Conservation (phyloP, 495 filamentous ascomycete species). For the Thermothielavioides terrestris region DNA sequence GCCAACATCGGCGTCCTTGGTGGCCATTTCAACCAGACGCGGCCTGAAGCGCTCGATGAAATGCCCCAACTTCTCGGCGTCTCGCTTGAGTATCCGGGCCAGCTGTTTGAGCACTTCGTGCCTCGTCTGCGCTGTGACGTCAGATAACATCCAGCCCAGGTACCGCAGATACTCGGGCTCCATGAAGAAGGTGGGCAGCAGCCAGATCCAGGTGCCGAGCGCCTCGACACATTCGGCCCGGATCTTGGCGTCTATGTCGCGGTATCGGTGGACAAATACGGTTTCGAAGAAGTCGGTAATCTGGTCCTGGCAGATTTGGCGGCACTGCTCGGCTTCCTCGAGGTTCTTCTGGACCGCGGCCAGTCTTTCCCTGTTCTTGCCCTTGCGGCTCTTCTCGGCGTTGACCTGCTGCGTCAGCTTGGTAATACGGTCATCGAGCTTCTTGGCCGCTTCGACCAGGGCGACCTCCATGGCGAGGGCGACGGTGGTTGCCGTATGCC, state of each 20-base stretch:
- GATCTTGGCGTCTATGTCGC: slow-evolving; percentile 83
- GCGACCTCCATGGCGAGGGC: slow-evolving; percentile 64
- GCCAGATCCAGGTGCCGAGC: slow-evolving; percentile 77
- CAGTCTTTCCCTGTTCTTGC: slow-evolving; percentile 46
- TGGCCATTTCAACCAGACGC: slow-evolving; percentile 89
- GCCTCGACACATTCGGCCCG: slow-evolving; percentile 75
- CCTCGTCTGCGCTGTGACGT: slow-evolving; percentile 57
- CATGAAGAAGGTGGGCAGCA: slow-evolving; percentile 76
- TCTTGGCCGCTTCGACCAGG: slow-evolving; percentile 62
- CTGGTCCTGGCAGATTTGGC: slow-evolving; percentile 53
- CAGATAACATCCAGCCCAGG: slow-evolving; percentile 88
- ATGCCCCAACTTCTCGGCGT: slow-evolving; percentile 65
- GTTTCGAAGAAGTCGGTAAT: slow-evolving; percentile 79
- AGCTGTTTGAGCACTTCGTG: slow-evolving; percentile 77
- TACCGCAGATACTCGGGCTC: slow-evolving; percentile 83
- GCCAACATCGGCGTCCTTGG: slow-evolving; percentile 63
- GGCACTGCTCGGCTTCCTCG: slow-evolving; percentile 55
- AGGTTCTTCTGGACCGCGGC: slow-evolving; percentile 58
- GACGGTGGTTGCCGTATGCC: slow-evolving; percentile 83
- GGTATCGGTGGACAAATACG: slow-evolving; percentile 89
- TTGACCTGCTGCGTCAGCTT: slow-evolving; percentile 76
- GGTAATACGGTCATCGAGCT: slow-evolving; percentile 53
- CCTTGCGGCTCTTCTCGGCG: slow-evolving; percentile 68
- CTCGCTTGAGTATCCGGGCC: slow-evolving; percentile 64
- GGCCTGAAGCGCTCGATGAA: slow-evolving; percentile 85